Evolutionary conservation across 352 stramenopile genomes (phyloP), one percentile per base, ranked within the genome.

Genomic region (Phytopythium mirpurense): DNA sequence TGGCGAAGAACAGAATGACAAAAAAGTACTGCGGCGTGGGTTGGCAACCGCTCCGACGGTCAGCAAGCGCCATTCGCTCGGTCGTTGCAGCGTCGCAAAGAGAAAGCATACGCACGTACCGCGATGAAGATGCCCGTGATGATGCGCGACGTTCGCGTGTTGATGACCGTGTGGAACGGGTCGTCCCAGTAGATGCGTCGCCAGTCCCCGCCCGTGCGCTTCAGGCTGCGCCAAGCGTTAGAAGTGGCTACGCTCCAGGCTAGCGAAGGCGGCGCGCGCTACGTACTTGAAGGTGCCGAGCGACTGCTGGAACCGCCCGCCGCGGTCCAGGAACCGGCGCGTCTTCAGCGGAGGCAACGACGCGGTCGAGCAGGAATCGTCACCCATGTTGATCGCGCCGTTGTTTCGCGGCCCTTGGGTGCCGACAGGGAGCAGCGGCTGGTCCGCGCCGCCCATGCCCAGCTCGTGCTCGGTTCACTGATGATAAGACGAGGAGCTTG

Each of bases 111-210:
- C n/a, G 27, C 15, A 68, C 81, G 32, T 43, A 92, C 83, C 51
- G 76, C 62, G 27, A 83, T 41, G 60, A 92, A 91, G 57, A 94
- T 86, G 27, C 81, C 83, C 48, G 67, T 76, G 52, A 92, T 68
- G 44, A 94, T 91, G 45, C 76, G 74, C 50, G 74, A 88, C 26
- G 84, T 92, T 60, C 76, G 74, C 35, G 84, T 94, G 68, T 94
- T 89, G 60, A 94, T 89, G 26, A 94, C 67, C 38, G 84, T 92
- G 66, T 94, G 83, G 73, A 92, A 94, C 29, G 86, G 64, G 57
- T 94, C 83, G 26, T 94, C 72, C 60, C 69, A 88, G 68, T 94
- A 94, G 59, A 91, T 86, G 57, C 76, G 69, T 19, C 81, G 77
- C 83, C 83, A 94, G 47, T 94, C 75, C 15, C 83, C 83, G 9